These are phyloP conservation scores for Starmerella scarabaei DNA, from an alignment of 805 yeast genomes.

Conservation along the genomic window DNA sequence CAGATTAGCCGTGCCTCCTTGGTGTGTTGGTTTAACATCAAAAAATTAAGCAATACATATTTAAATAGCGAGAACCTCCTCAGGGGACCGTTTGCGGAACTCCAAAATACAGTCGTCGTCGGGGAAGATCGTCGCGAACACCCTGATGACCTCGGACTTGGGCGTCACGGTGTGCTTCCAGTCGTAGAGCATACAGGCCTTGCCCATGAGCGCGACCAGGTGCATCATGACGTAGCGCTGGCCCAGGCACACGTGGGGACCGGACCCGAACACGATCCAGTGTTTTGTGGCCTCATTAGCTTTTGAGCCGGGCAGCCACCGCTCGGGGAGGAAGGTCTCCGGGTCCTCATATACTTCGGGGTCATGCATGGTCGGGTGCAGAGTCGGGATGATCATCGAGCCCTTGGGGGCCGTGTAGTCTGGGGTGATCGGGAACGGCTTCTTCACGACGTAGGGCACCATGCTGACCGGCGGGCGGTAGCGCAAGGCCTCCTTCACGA, in stretches of 20 bases:
- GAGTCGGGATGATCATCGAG: slow-evolving; percentile 89
- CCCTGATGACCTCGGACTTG: slow-evolving; percentile 80
- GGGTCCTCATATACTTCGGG: slow-evolving; percentile 94
- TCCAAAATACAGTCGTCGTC: slow-evolving; percentile 79
- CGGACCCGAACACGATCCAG: slow-evolving; percentile 96
- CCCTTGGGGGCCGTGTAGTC: slow-evolving; percentile 92
- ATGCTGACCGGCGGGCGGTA: slow-evolving; percentile 94
- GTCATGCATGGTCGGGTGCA: slow-evolving; percentile 92
- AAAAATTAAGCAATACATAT: no score
- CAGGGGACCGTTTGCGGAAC: slow-evolving; percentile 33
- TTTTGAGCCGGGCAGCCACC: slow-evolving; percentile 69
- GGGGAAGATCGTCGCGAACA: slow-evolving; percentile 97
- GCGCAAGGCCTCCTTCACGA: slow-evolving; percentile 82
- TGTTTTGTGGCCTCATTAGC: slow-evolving; percentile 70
- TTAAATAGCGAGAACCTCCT: slow-evolving; percentile 9
- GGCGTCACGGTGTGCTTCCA: slow-evolving; percentile 73
- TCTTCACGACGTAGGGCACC: slow-evolving; percentile 94
- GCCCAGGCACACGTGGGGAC: slow-evolving; percentile 93
- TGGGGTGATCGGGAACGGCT: slow-evolving; percentile 69
- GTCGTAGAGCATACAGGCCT: slow-evolving; percentile 69
- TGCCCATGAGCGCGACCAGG: slow-evolving; percentile 82
- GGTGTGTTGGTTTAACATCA: no score
- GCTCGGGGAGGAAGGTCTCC: slow-evolving; percentile 86
- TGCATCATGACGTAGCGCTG: slow-evolving; percentile 86
- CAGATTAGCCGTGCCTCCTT: no score